Percentiles rank a stretch among this genome's conserved stretches.
These are phyloP conservation scores for Papilionanthe hybrid DNA, from an alignment of 116 monocot genomes.

Conservation along the genomic window DNA sequence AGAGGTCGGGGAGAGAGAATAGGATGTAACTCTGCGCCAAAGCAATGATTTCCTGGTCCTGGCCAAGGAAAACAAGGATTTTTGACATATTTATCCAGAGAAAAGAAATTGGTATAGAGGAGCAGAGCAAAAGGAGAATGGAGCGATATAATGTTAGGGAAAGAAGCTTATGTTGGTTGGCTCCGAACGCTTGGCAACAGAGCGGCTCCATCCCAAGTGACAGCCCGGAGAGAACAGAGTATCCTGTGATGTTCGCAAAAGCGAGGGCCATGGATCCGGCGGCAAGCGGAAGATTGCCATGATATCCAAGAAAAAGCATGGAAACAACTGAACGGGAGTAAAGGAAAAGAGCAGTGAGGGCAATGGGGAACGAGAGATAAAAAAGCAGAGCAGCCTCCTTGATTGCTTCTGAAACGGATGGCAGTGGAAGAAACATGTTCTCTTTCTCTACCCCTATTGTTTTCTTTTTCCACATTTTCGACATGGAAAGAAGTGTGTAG, in stretches of 20 bases:
- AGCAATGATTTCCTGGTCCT: constrained; percentile 23
- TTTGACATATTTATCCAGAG: constrained; percentile 40
- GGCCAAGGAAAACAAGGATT: constrained; percentile 33
- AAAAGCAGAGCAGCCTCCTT: constrained; percentile 30
- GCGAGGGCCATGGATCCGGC: constrained; percentile 65
- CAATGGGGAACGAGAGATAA: constrained; percentile 32
- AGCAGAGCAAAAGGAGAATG: constrained; percentile 37
- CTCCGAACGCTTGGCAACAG: constrained; percentile 52
- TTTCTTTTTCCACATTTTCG: neutral
- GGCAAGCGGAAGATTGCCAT: constrained; percentile 37
- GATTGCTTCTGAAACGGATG: neutral
- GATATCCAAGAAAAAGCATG: constrained; percentile 42
- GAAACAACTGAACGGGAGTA: constrained; percentile 41
- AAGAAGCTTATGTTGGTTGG: constrained; percentile 30
- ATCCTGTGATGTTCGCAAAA: constrained; percentile 66
- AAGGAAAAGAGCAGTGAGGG: constrained; percentile 32
- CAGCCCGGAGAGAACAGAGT: constrained; percentile 44
- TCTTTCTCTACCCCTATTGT: neutral
- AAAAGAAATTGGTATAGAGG: constrained; percentile 36
- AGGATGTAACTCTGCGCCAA: constrained; percentile 15
- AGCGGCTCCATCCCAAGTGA: constrained; percentile 58
- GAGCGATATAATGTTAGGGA: constrained; percentile 37
- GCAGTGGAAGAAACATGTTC: neutral
- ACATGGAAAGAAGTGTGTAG: neutral
- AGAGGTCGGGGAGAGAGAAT: constrained; percentile 26